Evolutionary conservation across 129 eudicot genomes (phyloP).

Genomic region (Chrysanthemum makinoi): DNA sequence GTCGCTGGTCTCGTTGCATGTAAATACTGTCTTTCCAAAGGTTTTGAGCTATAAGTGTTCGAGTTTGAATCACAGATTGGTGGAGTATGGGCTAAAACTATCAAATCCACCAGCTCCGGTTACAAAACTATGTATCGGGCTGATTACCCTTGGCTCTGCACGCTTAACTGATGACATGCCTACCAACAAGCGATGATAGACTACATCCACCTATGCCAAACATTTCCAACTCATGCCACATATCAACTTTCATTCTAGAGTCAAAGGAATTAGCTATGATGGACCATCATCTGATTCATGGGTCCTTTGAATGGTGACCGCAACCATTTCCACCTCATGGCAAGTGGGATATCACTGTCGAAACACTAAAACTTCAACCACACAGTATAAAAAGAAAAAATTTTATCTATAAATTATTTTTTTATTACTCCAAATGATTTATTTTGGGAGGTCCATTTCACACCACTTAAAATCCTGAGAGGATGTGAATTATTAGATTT

Average conservation of each 20-base stretch:
- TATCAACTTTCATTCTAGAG: not conserved
- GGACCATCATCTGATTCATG: not conserved
- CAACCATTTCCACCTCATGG: conserved; percentile 9
- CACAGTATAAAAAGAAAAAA: not conserved
- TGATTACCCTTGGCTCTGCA: conserved; percentile 1
- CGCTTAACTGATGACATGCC: not conserved
- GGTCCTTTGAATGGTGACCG: conserved; percentile 1
- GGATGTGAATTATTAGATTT: too few species aligned
- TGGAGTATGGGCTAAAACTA: conserved; percentile 11
- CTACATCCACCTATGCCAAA: conserved; percentile 3
- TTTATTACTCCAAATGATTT: too few species aligned
- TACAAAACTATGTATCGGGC: conserved; percentile 4
- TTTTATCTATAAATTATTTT: too few species aligned
- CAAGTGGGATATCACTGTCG: not conserved
- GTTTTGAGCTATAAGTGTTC: not conserved
- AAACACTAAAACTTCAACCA: conserved; percentile 1
- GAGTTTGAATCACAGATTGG: conserved; percentile 2
- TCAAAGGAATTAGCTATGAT: conserved; percentile 1
- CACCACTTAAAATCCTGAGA: too few species aligned
- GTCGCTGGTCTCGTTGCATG: conserved; percentile 11
- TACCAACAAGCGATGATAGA: conserved; percentile 10
- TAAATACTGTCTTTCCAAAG: conserved; percentile 10
- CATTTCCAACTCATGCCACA: not conserved
- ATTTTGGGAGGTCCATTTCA: too few species aligned
- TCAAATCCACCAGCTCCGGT: conserved; percentile 1